Base-by-base conservation (phyloP, 2,329 filamentous ascomycete genomes). In the Cryoendolithus antarcticus region DNA sequence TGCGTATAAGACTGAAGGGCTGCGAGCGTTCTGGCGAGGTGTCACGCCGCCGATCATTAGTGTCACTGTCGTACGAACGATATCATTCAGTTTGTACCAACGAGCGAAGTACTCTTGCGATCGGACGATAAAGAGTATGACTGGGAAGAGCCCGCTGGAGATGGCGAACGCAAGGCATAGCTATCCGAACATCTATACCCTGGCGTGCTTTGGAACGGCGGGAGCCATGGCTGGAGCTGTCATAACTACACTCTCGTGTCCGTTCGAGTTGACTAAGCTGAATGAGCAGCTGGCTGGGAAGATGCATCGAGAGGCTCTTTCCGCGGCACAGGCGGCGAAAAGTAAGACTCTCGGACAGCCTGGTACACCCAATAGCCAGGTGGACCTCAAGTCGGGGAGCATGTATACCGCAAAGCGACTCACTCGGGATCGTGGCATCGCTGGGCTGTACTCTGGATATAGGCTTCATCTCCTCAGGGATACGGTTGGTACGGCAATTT, bases 181-280 rank as follows among this genome's bases (percentile, higher is more conserved):
- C 32, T 80, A 78, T 49, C 85, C 85, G 29, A 86, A 74, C 34
- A 49, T 84, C 7, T 77, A 80, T 53, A 86, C 84, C 1, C 66
- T 88, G 39, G 68, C 75, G 40, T 88, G 82, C 55, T 89, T 88
- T 61, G 82, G 80, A 15, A 72, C 77, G 8, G 81, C 84, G 32
- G 84, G 85, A 37, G 83, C 82, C 31, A 83, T 80, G 9, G 81
- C 85, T 37, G 85, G 85, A 40, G 85, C 81, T 13, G 72, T 77
- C 44, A 88, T 91, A 40, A 88, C 85, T 6, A 69, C 82, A 37
- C 75, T 91, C 50, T 83, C 85, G 49, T 93, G 85, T 55, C 85
- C 85, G 1, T 93, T 93, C 56, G 85, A 93, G 60, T 71, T 93
- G 59, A 88, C 83, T n/a, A 93, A 93, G 61, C 70, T 91, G 43